These are phyloP conservation scores for Xerocomus nothofagi DNA, from an alignment of 1,284 basidiomycete genomes.

Conservation along the genomic window DNA sequence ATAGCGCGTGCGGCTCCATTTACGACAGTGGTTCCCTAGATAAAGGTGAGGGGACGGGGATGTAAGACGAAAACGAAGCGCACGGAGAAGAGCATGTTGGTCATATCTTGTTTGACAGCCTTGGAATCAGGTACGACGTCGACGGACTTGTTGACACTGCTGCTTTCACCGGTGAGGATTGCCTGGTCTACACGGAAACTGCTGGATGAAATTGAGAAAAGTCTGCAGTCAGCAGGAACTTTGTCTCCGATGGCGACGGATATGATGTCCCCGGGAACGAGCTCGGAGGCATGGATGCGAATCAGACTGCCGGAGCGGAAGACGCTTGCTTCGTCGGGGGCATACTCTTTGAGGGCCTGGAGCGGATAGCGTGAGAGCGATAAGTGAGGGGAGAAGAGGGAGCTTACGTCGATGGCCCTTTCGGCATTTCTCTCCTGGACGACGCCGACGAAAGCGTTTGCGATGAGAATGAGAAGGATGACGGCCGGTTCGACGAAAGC, in stretches of 20 bases:
- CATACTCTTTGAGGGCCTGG: slow-evolving; percentile 91
- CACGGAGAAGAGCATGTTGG: slow-evolving; percentile 90
- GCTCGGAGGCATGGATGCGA: slow-evolving; percentile 79
- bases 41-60: slow-evolving; percentile 2
- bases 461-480: slow-evolving; percentile 90
- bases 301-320: slow-evolving; percentile 70
- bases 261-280: slow-evolving; percentile 94
- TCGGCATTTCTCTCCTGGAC: slow-evolving; percentile 95
- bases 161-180: slow-evolving; percentile 90
- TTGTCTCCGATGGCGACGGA: slow-evolving; percentile 90
- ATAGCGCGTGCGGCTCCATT: slow-evolving; percentile 85
- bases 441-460: slow-evolving; percentile 93
- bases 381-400: slow-evolving; percentile 9
- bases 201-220: slow-evolving; percentile 86
- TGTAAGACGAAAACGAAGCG: background rate
- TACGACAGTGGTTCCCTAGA: slow-evolving; percentile 90
- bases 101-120: slow-evolving; percentile 96
- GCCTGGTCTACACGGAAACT: slow-evolving; percentile 94
- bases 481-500: slow-evolving; percentile 94
- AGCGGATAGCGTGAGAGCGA: background rate
- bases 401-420: slow-evolving; percentile 88
- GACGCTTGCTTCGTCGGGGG: slow-evolving; percentile 93
- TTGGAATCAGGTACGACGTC: slow-evolving; percentile 64
- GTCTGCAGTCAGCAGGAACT: slow-evolving; percentile 89
- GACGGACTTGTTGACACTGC: slow-evolving; percentile 80